A percentile compares a stretch with the other conserved stretches of the same genome.
Evolutionary conservation across 257 asterid species (phyloP).

Genomic region (Eustoma russellianum): DNA sequence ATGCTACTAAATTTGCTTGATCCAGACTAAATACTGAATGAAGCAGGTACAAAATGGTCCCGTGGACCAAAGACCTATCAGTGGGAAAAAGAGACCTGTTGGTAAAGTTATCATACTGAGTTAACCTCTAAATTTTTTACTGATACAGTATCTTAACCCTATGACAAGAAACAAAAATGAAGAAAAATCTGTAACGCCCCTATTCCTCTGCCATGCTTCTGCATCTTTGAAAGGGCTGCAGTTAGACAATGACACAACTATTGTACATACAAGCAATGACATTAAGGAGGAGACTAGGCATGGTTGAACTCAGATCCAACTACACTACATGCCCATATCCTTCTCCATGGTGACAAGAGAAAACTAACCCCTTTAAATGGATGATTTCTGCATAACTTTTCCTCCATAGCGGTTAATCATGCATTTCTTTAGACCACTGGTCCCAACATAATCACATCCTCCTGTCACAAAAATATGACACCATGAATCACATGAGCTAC

Average conservation of each 20-base stretch:
- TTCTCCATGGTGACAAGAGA: not conserved
- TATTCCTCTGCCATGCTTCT: conserved; percentile 22
- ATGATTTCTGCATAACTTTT: not conserved
- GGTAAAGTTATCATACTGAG: conserved; percentile 9
- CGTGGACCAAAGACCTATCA: conserved; percentile 10
- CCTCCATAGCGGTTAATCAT: conserved; percentile 3
- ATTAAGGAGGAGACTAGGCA: too few species aligned
- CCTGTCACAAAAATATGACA: conserved; percentile 31
- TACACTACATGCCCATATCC: not conserved
- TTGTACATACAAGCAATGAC: conserved; percentile 36
- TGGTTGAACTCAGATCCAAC: conserved; percentile 19
- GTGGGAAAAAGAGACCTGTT: not conserved
- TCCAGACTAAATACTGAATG: conserved; percentile 7
- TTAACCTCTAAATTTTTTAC: conserved; percentile 23
- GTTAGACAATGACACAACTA: conserved; percentile 25
- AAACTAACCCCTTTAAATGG: conserved; percentile 5
- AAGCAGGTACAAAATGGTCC: conserved; percentile 9
- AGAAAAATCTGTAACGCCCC: conserved; percentile 16
- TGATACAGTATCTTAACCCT: conserved; percentile 20
- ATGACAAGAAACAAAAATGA: conserved; percentile 3
- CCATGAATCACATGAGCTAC: not conserved
- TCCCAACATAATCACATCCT: conserved; percentile 30
- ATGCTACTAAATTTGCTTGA: conserved; percentile 7
- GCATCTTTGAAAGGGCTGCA: conserved; percentile 13
- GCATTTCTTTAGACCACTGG: conserved; percentile 12